Percentiles rank a stretch among this genome's conserved stretches.
Evolutionary conservation across 73 alveolate species (phyloP).

Genomic region (Paramecium caudatum): DNA sequence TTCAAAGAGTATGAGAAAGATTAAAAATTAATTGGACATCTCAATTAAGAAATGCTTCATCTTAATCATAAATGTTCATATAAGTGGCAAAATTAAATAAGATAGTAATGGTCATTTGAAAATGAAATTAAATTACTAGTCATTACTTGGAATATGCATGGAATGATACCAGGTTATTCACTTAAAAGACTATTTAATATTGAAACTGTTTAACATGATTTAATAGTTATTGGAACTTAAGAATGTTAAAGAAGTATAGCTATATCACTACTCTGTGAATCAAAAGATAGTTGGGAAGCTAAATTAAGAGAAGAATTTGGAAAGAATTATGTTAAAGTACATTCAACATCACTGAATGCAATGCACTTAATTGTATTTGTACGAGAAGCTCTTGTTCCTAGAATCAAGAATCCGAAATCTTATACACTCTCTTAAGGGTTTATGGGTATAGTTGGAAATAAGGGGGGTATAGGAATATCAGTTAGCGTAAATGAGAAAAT

Average conservation of each 20-base stretch:
- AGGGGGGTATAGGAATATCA: constrained; percentile 95
- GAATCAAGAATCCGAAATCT: constrained; percentile 79
- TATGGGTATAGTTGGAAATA: constrained; percentile 89
- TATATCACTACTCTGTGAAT: constrained; percentile 83
- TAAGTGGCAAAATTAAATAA: constrained; percentile 10
- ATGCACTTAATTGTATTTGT: constrained; percentile 88
- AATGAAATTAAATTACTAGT: constrained; percentile 76
- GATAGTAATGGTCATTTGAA: not conserved
- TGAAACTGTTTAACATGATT: constrained; percentile 83
- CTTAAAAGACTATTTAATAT: constrained; percentile 78
- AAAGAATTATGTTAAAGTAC: constrained; percentile 80
- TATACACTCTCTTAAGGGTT: constrained; percentile 92
- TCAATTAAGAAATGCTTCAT: constrained; percentile 27
- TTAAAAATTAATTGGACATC: not conserved
- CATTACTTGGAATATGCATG: constrained; percentile 90
- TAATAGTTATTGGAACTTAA: constrained; percentile 90
- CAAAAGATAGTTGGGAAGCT: constrained; percentile 90
- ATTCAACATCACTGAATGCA: constrained; percentile 88
- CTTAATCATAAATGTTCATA: constrained; percentile 48
- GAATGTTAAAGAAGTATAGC: constrained; percentile 94
- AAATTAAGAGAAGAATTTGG: constrained; percentile 80
- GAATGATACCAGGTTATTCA: constrained; percentile 75
- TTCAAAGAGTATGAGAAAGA: not conserved
- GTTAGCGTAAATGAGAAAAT: constrained; percentile 83
- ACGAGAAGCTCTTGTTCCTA: constrained; percentile 78